Conservation (phyloP, 129 eudicot genomes). For the Lonicera japonica region DNA sequence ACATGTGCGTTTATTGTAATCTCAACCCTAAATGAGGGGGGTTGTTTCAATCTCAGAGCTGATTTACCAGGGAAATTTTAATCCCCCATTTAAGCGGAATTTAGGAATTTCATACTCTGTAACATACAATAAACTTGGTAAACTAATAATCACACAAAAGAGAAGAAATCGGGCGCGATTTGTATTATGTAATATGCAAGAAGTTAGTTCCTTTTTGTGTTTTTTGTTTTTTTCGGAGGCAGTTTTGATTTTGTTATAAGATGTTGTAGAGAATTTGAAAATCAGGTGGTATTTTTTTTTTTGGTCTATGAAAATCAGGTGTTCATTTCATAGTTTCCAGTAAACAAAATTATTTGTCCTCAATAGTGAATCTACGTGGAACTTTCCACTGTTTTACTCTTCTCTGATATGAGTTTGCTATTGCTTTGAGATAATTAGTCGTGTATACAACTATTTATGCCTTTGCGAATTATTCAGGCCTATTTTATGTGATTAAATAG, state of each 20-base stretch:
- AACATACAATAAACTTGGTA: slow-evolving; percentile 28
- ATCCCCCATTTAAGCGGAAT: not conserved
- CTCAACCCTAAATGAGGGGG: slow-evolving; percentile 24
- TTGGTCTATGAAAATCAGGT: not conserved
- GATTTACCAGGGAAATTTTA: slow-evolving; percentile 7
- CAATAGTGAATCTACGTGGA: not conserved
- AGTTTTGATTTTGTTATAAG: not conserved
- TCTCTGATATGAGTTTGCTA: too few species aligned
- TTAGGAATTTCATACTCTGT: slow-evolving; percentile 24
- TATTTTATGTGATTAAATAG: too few species aligned
- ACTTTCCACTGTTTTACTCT: too few species aligned
- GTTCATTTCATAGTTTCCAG: not conserved
- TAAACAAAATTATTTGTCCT: not conserved
- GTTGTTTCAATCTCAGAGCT: slow-evolving; percentile 12
- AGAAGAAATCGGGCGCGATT: not conserved
- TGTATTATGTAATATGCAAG: not conserved
- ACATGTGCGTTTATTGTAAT: slow-evolving; percentile 7
- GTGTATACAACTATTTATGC: too few species aligned
- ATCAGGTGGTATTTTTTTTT: too few species aligned
- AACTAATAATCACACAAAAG: slow-evolving; percentile 17
- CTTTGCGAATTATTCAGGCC: too few species aligned
- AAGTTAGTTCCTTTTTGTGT: too few species aligned
- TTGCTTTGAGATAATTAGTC: too few species aligned
- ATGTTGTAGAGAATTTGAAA: not conserved
- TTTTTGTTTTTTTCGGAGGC: not conserved